Conservation (phyloP, 768 basidiomycete genomes). For the Cantharellus cinnabarinus region DNA sequence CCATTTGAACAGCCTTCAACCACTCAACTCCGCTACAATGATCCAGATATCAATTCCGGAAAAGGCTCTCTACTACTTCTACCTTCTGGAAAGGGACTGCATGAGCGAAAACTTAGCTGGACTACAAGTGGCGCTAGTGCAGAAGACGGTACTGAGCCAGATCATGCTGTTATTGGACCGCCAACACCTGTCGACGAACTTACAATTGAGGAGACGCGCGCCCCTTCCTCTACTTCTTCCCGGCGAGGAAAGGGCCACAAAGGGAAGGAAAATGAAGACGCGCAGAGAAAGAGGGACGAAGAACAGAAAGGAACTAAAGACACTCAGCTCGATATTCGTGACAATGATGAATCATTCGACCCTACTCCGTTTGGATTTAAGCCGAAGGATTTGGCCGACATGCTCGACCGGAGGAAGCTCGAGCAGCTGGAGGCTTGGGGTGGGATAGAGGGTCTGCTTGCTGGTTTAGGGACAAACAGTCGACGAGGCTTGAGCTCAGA, state of each 20-base stretch:
- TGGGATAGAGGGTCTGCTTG: constrained; percentile 43
- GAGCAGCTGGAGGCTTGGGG: constrained; percentile 46
- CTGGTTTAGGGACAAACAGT: constrained; percentile 49
- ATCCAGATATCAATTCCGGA: background rate
- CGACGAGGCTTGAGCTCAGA: constrained; percentile 16
- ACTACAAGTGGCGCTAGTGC: background rate
- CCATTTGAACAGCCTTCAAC: background rate
- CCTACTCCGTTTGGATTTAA: constrained; percentile 54
- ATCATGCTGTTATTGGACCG: background rate
- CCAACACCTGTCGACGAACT: background rate
- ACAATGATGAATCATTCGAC: constrained; percentile 22
- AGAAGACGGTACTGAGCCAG: constrained; percentile 5
- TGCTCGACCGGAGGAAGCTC: constrained; percentile 78
- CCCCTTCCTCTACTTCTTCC: background rate
- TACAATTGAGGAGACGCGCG: background rate
- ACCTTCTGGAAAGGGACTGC: background rate
- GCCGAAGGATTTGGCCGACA: constrained; percentile 55
- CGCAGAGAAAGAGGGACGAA: background rate
- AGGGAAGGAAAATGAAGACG: background rate
- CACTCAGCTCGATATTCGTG: too few species aligned
- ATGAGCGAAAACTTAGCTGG: background rate
- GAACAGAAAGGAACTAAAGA: too few species aligned
- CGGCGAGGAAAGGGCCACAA: background rate
- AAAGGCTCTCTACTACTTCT: background rate
- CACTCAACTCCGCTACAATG: background rate